phyloP scores from a whole-genome alignment of 345 rosid genomes.

The Aquilaria malaccensis region DNA sequence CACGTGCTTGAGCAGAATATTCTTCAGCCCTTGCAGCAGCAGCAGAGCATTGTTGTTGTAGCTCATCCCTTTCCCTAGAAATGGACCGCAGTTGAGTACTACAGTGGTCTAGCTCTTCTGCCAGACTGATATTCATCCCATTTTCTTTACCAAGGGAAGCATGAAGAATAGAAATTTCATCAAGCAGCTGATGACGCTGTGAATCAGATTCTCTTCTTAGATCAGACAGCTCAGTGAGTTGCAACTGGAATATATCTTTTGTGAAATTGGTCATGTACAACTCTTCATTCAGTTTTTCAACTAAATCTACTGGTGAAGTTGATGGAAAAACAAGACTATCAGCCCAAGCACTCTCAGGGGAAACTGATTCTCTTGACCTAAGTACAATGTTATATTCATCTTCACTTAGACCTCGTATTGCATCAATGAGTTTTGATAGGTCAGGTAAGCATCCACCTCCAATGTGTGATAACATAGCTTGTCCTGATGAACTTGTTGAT shows the following conservation, averaged over 20 bases:
- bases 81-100: slow-evolving; percentile 46
- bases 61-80: slow-evolving; percentile 37
- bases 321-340: background rate
- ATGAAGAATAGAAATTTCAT: slow-evolving; percentile 40
- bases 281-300: slow-evolving; percentile 57
- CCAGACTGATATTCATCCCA: slow-evolving; percentile 36
- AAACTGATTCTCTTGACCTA: slow-evolving; percentile 31
- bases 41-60: slow-evolving; percentile 34
- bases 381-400: slow-evolving; percentile 48
- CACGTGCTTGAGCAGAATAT: slow-evolving; percentile 37
- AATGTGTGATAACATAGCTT: slow-evolving; percentile 14
- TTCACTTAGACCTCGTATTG: slow-evolving; percentile 42
- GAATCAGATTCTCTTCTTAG: slow-evolving; percentile 37
- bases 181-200: slow-evolving; percentile 27
- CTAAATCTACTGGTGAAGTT: slow-evolving; percentile 6
- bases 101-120: slow-evolving; percentile 48
- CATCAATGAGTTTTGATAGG: slow-evolving; percentile 40
- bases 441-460: slow-evolving; percentile 25
- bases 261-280: slow-evolving; percentile 38
- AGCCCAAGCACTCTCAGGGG: slow-evolving; percentile 22
- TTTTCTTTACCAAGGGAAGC: slow-evolving; percentile 31
- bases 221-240: slow-evolving; percentile 53
- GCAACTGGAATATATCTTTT: slow-evolving; percentile 51
- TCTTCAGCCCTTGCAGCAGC: slow-evolving; percentile 46
- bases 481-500: slow-evolving; percentile 17